Evolutionary conservation across 192 early-diverging fungal genomes (phyloP), one percentile per base, ranked within the genome.

Genomic region (Umbelopsis isabellina): DNA sequence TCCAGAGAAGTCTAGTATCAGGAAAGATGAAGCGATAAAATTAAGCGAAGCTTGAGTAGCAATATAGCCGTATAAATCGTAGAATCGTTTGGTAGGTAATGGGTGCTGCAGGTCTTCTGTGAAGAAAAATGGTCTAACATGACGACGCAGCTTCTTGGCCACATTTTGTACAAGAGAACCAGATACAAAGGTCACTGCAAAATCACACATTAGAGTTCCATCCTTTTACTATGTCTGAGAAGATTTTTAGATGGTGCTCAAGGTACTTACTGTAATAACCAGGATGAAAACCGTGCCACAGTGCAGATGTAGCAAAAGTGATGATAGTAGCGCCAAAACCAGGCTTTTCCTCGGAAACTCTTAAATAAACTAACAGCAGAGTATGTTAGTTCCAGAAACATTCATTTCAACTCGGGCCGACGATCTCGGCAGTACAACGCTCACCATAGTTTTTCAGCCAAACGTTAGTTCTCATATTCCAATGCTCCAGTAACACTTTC

Each of bases 251-350:
- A 12, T 0, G 16, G 7, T 48, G 33, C 65, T 68, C 46, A 48
- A 8, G 21, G 66, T 78, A 72, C 83, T 79, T 85, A 81, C 84
- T 73, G 72, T 93, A 94, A 75, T 94, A 94, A 25, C 91, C 93
- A 11, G 92, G 91, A 71, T 91, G 90, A 79, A 97, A 97, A 37
- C 97, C 97, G 71, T 99, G 97, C 97, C 97, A 99, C 67, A 97
- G 86, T 15, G 97, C 94, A 35, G 92, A 94, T 4, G 91, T 88
- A 12, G 85, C 76, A 74, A 94, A 97, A 7, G 96, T 97, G 25
- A 85, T 71, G 30, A 95, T 66, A 0, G 89, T 90, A n/a, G 92
- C 89, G 7, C 79, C 21, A 1, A 80, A 77, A 37, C 79, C 83
- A 9, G 89, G 80, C 47, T 90, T 90, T 27, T 71, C 67, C 13